phyloP scores from a whole-genome alignment of 78 protist genomes.

The Protostelium mycophagum region DNA sequence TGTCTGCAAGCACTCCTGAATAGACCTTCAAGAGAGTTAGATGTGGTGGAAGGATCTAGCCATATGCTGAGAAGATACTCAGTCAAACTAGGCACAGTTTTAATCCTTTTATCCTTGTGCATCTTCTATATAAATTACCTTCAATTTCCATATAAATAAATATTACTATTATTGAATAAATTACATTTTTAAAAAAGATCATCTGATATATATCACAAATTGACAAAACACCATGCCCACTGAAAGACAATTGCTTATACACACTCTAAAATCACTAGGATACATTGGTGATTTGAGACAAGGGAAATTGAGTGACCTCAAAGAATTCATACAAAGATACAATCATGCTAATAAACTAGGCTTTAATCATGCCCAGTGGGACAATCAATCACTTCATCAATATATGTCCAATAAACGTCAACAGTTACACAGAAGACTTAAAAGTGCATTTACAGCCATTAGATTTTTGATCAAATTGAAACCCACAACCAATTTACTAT shows the following conservation, averaged over 20 bases:
- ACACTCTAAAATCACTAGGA: neutral
- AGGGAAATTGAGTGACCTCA: conserved; percentile 1
- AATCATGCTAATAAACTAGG: neutral
- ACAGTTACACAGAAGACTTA: neutral
- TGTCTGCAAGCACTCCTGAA: neutral
- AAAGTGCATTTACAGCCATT: conserved; percentile 1
- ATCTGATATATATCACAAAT: neutral
- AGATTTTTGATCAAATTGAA: neutral
- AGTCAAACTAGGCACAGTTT: conserved; percentile 1
- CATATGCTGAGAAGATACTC: conserved; percentile 1
- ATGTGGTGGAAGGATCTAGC: neutral
- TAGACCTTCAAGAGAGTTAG: conserved; percentile 1
- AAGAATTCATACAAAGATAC: neutral
- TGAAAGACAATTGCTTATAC: neutral
- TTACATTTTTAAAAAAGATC: neutral
- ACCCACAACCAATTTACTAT: neutral
- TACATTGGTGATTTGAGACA: conserved; percentile 1
- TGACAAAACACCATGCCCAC: conserved; percentile 1
- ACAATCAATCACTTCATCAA: neutral
- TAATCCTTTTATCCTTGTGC: neutral
- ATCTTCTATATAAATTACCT: neutral
- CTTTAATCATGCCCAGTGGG: neutral
- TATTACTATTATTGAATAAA: neutral
- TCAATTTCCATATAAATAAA: neutral
- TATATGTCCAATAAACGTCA: neutral